Conservation (phyloP, 345 rosid species). For the Heritiera fomes region DNA sequence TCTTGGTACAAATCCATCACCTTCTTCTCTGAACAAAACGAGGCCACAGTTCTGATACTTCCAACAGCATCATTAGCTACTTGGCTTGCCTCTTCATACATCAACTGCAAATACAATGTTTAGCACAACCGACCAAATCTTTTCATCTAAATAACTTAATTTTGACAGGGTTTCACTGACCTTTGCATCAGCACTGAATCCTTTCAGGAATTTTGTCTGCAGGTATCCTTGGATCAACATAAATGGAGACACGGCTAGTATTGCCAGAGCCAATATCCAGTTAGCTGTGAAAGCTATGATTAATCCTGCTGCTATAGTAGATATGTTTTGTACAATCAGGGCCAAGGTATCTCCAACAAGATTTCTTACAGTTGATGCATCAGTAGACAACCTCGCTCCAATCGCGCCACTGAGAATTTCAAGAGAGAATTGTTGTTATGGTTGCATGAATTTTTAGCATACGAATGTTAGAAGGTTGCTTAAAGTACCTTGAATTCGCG, state of each 20-base stretch:
- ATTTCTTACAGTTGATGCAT: conserved; percentile 53
- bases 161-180: conserved; percentile 6
- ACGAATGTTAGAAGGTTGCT: neutral
- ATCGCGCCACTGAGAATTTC: conserved; percentile 52
- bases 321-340: conserved; percentile 47
- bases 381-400: conserved; percentile 65
- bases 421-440: conserved; percentile 5
- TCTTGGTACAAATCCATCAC: conserved; percentile 54
- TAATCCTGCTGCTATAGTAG: conserved; percentile 49
- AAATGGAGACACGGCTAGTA: conserved; percentile 48
- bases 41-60: conserved; percentile 63
- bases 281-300: conserved; percentile 57
- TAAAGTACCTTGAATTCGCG: conserved; percentile 59
- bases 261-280: conserved; percentile 53
- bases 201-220: conserved; percentile 46
- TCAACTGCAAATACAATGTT: conserved; percentile 31
- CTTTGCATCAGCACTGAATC: conserved; percentile 62
- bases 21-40: conserved; percentile 62
- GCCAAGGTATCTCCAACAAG: conserved; percentile 63
- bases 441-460: neutral
- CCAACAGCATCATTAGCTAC: conserved; percentile 71
- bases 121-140: neutral
- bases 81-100: conserved; percentile 77
- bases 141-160: neutral
- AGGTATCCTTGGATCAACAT: conserved; percentile 42